Percentiles rank a stretch among this genome's conserved stretches.
Conservation (phyloP, 208 protist genomes). For the Wallacemonas sp. region DNA sequence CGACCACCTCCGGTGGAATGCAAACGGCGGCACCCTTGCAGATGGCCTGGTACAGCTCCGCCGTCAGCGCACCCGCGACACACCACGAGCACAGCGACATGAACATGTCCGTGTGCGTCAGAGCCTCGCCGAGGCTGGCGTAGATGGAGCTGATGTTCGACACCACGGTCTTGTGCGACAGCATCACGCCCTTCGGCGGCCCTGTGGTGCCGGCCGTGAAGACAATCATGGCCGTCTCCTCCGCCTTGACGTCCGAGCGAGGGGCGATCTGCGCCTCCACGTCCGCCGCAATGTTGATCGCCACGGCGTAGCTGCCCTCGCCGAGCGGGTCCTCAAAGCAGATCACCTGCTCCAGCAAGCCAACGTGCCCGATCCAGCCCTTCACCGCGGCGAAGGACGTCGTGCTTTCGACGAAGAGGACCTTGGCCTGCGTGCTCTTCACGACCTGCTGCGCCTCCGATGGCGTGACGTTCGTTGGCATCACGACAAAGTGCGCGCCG, state of each 20-base stretch:
- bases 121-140: slow-evolving; percentile 73
- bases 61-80: slow-evolving; percentile 77
- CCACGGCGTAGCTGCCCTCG: slow-evolving; percentile 86
- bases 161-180: slow-evolving; percentile 93
- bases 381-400: slow-evolving; percentile 76
- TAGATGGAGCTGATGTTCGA: slow-evolving; percentile 90
- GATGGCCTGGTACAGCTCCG: slow-evolving; percentile 87
- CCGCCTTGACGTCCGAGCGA: slow-evolving; percentile 68
- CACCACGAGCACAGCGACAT: slow-evolving; percentile 93
- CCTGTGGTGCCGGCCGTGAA: slow-evolving; percentile 93
- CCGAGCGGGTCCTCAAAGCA: slow-evolving; percentile 90
- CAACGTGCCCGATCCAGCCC: slow-evolving; percentile 81
- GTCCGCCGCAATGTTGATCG: slow-evolving; percentile 76
- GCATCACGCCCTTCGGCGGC: slow-evolving; percentile 94
- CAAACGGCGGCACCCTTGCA: slow-evolving; percentile 86
- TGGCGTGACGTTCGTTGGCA: slow-evolving; percentile 90
- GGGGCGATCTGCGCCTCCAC: slow-evolving; percentile 69
- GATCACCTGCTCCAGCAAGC: slow-evolving; percentile 78
- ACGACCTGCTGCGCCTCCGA: slow-evolving; percentile 84
- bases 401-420: slow-evolving; percentile 87
- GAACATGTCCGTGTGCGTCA: slow-evolving; percentile 88
- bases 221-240: slow-evolving; percentile 92
- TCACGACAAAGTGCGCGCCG: slow-evolving; percentile 84
- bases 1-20: slow-evolving; percentile 85
- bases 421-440: slow-evolving; percentile 82